These are phyloP conservation scores for Coemansia sp. DNA, from an alignment of 192 early-diverging fungal genomes.

Conservation along the genomic window DNA sequence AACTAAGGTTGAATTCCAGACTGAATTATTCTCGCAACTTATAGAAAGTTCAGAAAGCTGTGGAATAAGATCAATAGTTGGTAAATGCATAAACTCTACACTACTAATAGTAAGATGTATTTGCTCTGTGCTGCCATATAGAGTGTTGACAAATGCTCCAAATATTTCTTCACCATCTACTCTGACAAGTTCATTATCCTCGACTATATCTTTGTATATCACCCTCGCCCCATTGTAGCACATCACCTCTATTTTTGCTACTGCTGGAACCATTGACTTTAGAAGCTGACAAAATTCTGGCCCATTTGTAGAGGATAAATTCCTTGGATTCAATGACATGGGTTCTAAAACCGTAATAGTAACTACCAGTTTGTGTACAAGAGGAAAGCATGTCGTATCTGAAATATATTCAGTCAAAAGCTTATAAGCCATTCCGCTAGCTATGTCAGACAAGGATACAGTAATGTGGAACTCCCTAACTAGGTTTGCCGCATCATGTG, in stretches of 20 bases:
- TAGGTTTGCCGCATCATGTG: not conserved
- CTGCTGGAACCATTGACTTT: not conserved
- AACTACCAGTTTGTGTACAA: not conserved
- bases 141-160: not conserved
- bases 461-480: not conserved
- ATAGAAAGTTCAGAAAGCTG: not conserved
- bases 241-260: not conserved
- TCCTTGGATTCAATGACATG: not conserved
- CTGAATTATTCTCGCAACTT: not conserved
- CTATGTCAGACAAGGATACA: not conserved
- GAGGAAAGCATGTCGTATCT: not conserved
- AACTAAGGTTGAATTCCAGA: not conserved
- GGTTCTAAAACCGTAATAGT: not conserved
- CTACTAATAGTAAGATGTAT: not conserved
- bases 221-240: not conserved
- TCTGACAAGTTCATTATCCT: not conserved
- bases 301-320: not conserved
- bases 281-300: not conserved
- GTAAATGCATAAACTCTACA: not conserved
- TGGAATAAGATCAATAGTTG: not conserved
- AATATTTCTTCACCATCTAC: not conserved
- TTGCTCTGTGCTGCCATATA: not conserved
- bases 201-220: not conserved
- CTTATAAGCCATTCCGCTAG: not conserved
- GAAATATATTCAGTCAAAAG: not conserved